A percentile compares a stretch with the other conserved stretches of the same genome.
phyloP scores from a whole-genome alignment of 1,139 yeast genomes.

The Neolecta irregularis region DNA sequence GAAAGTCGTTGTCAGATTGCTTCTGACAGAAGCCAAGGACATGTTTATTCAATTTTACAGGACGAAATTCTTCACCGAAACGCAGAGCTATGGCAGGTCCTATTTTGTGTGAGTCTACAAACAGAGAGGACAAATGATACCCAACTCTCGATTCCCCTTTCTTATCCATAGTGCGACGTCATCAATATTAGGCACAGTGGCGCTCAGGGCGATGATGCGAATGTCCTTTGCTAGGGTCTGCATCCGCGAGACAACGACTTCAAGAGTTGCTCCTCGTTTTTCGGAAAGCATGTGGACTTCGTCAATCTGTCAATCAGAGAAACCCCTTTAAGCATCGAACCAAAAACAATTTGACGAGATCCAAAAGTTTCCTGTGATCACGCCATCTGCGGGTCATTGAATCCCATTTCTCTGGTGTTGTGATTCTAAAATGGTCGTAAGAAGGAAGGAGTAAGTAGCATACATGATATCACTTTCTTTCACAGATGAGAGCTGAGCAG shows the following conservation, averaged over 20 bases:
- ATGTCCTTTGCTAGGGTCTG: constrained; percentile 27
- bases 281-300: constrained; percentile 38
- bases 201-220: constrained; percentile 39
- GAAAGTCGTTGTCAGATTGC: constrained; percentile 28
- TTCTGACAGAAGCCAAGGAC: constrained; percentile 29
- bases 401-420: constrained; percentile 50
- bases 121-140: background rate
- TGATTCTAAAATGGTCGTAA: too few species aligned
- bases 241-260: constrained; percentile 40
- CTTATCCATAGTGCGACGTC: constrained; percentile 36
- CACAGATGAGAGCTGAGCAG: constrained; percentile 29
- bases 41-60: constrained; percentile 30
- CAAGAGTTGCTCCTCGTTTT: constrained; percentile 36
- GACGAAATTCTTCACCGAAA: constrained; percentile 35
- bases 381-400: constrained; percentile 36
- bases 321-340: constrained; percentile 14
- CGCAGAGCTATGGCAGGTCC: constrained; percentile 17
- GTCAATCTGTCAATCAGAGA: constrained; percentile 23
- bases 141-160: constrained; percentile 3
- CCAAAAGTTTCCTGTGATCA: constrained; percentile 29
- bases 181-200: constrained; percentile 37
- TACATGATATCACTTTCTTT: constrained; percentile 33
- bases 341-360: constrained; percentile 29
- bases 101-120: too few species aligned
- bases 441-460: too few species aligned